phyloP scores from a whole-genome alignment of 768 basidiomycete species.

The Infundibulicybe gibba region DNA sequence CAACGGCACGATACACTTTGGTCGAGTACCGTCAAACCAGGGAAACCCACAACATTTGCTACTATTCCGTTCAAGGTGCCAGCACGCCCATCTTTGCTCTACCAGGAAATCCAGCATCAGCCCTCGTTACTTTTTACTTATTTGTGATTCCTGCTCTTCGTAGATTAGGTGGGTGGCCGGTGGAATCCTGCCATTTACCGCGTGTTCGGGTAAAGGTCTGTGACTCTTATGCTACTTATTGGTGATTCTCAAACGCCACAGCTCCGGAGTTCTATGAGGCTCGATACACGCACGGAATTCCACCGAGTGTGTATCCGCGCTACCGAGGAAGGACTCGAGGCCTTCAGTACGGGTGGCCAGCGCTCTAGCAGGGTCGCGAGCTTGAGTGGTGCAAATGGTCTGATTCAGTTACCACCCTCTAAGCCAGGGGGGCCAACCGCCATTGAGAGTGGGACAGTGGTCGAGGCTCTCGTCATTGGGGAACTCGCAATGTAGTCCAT shows the following conservation, averaged over 20 bases:
- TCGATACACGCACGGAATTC: constrained; percentile 78
- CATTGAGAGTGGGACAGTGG: constrained; percentile 52
- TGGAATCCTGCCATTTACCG: constrained; percentile 50
- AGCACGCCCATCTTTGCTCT: constrained; percentile 76
- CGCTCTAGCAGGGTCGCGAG: constrained; percentile 81
- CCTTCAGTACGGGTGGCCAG: constrained; percentile 84
- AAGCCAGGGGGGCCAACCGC: constrained; percentile 25
- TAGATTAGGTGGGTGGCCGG: constrained; percentile 65
- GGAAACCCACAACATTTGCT: constrained; percentile 90
- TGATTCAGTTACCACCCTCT: constrained; percentile 61
- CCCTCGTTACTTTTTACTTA: constrained; percentile 80
- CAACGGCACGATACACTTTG: constrained; percentile 78
- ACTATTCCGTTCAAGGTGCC: constrained; percentile 50
- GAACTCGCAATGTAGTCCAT: constrained; percentile 38
- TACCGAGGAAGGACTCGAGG: constrained; percentile 45
- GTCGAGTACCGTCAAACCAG: constrained; percentile 81
- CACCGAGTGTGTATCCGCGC: constrained; percentile 71
- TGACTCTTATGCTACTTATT: constrained; percentile 3
- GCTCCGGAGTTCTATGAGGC: constrained; percentile 57
- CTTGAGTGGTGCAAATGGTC: constrained; percentile 75
- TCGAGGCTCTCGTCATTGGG: constrained; percentile 63
- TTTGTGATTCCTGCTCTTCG: constrained; percentile 83
- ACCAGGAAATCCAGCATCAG: constrained; percentile 87
- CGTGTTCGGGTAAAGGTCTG: constrained; percentile 62
- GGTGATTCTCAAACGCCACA: constrained; percentile 16